Conservation (phyloP, 1,139 yeast genomes). For the Kodamaea ohmeri region DNA sequence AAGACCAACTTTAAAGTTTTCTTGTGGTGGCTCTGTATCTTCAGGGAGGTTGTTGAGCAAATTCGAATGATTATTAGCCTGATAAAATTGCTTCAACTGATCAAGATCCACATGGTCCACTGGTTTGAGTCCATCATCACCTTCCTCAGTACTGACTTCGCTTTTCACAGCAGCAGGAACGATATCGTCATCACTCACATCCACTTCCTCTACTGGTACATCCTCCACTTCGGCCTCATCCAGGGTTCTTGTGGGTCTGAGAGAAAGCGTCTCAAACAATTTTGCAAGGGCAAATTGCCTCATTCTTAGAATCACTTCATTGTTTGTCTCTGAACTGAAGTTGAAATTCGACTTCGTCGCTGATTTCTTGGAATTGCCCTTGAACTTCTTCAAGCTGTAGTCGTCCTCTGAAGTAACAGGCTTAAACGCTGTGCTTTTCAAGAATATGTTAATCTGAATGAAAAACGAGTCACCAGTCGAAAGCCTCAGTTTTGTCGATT, state of each 20-base stretch:
- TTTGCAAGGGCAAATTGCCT: conserved; percentile 58
- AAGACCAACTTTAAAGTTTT: conserved; percentile 53
- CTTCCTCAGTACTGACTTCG: conserved; percentile 5
- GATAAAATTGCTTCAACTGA: conserved; percentile 74
- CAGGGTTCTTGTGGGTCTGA: conserved; percentile 15
- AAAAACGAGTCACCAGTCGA: conserved; percentile 73
- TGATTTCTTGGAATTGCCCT: conserved; percentile 9
- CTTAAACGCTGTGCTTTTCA: conserved; percentile 52
- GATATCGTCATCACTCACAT: conserved; percentile 10
- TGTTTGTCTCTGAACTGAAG: conserved; percentile 48
- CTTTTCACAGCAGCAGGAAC: conserved; percentile 15
- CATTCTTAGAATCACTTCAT: conserved; percentile 51
- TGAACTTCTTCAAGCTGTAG: conserved; percentile 7
- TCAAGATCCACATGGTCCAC: conserved; percentile 53
- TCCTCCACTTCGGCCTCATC: conserved; percentile 8
- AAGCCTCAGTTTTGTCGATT: conserved; percentile 52
- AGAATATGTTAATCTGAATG: conserved; percentile 59
- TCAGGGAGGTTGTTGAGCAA: conserved; percentile 55
- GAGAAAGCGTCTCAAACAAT: conserved; percentile 49
- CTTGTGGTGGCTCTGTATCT: conserved; percentile 53
- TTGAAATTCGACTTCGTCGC: conserved; percentile 21
- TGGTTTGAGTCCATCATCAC: conserved; percentile 17
- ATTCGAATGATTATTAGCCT: conserved; percentile 57
- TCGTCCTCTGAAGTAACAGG: conserved; percentile 10
- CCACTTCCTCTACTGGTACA: conserved; percentile 8